A percentile compares a stretch with the other conserved stretches of the same genome.
phyloP scores from a whole-genome alignment of 2,329 filamentous ascomycete genomes.

The Teratosphaeriaceae sp. region DNA sequence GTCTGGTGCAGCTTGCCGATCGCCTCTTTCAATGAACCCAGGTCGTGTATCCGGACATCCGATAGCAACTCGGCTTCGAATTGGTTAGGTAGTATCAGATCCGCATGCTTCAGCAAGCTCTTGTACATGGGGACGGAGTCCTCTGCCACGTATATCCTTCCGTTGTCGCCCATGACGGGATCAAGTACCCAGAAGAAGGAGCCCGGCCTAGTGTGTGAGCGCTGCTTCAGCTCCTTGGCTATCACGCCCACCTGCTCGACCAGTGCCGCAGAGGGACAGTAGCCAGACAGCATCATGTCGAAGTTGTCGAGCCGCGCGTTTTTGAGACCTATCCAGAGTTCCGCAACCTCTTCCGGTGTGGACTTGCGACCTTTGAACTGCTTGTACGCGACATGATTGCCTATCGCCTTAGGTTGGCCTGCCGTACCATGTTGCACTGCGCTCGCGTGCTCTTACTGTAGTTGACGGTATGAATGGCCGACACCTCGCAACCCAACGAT shows the following conservation, averaged over 20 bases:
- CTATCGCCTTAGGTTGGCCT: constrained; percentile 40
- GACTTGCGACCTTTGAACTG: constrained; percentile 82
- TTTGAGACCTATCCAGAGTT: constrained; percentile 77
- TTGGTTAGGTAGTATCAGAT: constrained; percentile 91
- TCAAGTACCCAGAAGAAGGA: constrained; percentile 96
- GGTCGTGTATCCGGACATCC: constrained; percentile 72
- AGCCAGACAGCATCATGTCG: constrained; percentile 91
- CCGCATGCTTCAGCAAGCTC: constrained; percentile 68
- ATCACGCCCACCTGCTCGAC: constrained; percentile 82
- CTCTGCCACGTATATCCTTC: constrained; percentile 80
- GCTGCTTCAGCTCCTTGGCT: constrained; percentile 68
- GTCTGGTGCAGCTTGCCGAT: constrained; percentile 67
- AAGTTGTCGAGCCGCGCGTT: constrained; percentile 82
- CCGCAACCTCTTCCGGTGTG: constrained; percentile 72
- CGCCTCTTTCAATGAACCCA: constrained; percentile 64
- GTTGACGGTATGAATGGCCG: constrained; percentile 91
- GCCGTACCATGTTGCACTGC: not conserved
- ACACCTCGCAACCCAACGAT: constrained; percentile 85
- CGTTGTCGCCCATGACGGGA: constrained; percentile 97
- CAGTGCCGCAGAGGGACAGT: constrained; percentile 79
- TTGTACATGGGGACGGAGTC: constrained; percentile 92
- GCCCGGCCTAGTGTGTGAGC: constrained; percentile 56
- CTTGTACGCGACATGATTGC: constrained; percentile 90
- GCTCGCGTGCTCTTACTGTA: constrained; percentile 63
- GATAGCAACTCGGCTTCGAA: constrained; percentile 95